A percentile compares a stretch with the other conserved stretches of the same genome.
phyloP scores from a whole-genome alignment of 1,139 yeast species.

The Scheffersomyces illinoinensis region DNA sequence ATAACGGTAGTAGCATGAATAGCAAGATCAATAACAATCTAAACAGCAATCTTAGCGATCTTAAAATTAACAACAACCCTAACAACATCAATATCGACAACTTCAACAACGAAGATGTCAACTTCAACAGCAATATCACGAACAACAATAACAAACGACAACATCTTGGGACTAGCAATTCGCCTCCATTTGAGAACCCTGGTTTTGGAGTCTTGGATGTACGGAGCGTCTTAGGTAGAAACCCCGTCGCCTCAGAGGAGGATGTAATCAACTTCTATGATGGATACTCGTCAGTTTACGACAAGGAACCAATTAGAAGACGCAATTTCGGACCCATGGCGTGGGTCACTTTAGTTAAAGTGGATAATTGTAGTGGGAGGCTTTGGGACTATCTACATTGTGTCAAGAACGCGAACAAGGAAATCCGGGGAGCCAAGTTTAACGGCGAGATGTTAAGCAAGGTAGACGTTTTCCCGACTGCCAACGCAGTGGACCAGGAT shows the following conservation, averaged over 20 bases:
- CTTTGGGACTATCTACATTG: conserved; percentile 20
- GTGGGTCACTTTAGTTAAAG: conserved; percentile 32
- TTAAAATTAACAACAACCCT: neutral
- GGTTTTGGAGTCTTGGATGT: neutral
- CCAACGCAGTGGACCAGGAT: conserved; percentile 7
- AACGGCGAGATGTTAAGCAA: neutral
- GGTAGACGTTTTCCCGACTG: conserved; percentile 1
- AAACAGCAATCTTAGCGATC: neutral
- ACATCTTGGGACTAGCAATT: neutral
- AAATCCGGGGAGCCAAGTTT: neutral
- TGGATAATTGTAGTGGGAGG: conserved; percentile 21
- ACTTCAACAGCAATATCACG: neutral
- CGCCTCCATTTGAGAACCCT: neutral
- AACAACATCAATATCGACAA: neutral
- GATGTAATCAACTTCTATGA: conserved; percentile 36
- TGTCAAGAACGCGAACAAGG: neutral
- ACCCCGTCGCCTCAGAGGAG: conserved; percentile 16
- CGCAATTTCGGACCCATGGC: conserved; percentile 34
- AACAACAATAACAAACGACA: neutral
- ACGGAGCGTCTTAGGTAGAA: conserved; percentile 5
- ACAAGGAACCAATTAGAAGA: conserved; percentile 23
- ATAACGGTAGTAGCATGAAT: neutral
- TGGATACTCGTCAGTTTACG: conserved; percentile 28
- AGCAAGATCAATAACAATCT: neutral
- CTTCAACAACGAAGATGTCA: neutral